These are phyloP conservation scores for Prunus davidiana DNA, from an alignment of 306 rosid species.

Conservation along the genomic window DNA sequence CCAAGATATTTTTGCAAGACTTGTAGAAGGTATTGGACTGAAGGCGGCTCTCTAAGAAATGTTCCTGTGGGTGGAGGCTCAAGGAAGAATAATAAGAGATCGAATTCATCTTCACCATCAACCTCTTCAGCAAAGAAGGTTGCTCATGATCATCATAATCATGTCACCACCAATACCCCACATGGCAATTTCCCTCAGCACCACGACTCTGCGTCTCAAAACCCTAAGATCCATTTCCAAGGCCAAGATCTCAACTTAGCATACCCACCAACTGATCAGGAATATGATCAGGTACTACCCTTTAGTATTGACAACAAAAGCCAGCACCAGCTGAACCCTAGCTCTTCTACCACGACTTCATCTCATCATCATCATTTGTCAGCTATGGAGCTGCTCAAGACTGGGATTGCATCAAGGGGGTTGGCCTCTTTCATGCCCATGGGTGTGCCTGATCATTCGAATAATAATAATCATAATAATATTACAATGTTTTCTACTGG, in stretches of 20 bases:
- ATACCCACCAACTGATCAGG: conserved; percentile 45
- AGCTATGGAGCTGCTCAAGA: conserved; percentile 72
- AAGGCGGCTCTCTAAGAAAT: conserved; percentile 90
- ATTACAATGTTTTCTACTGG: conserved; percentile 43
- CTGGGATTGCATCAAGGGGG: conserved; percentile 65
- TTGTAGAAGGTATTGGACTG: conserved; percentile 98
- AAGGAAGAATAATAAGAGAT: conserved; percentile 78
- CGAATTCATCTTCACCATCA: conserved; percentile 38
- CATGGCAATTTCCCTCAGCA: conserved; percentile 25
- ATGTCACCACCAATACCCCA: conserved; percentile 17
- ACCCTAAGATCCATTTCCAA: conserved; percentile 63
- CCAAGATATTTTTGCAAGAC: conserved; percentile 95
- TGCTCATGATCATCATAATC: conserved; percentile 21
- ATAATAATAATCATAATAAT: not conserved
- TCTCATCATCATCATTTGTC: conserved; percentile 36
- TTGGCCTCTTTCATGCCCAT: conserved; percentile 59
- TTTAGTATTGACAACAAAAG: conserved; percentile 28
- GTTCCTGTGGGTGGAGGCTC: no score
- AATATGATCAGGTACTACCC: conserved; percentile 40
- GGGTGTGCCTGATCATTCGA: conserved; percentile 29
- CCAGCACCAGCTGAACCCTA: conserved; percentile 33
- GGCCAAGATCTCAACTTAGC: conserved; percentile 88
- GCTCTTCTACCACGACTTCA: conserved; percentile 21
- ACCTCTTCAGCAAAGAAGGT: conserved; percentile 40
- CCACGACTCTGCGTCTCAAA: conserved; percentile 40